These are phyloP conservation scores for Chondrus crispus DNA, from an alignment of 23 red algal species.

Conservation along the genomic window DNA sequence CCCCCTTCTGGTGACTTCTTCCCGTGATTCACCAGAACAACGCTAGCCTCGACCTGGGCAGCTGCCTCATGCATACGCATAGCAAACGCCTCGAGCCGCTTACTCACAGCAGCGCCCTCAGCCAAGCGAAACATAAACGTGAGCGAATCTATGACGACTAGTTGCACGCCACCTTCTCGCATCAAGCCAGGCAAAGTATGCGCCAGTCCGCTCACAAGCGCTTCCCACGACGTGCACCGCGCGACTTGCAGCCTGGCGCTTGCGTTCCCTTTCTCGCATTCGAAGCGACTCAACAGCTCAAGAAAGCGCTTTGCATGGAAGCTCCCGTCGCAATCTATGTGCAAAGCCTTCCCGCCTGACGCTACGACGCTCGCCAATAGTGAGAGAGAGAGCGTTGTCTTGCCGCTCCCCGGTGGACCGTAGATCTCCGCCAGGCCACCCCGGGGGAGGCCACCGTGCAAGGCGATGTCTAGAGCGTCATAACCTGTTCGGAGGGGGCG, in stretches of 20 bases:
- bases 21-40: constrained; percentile 33
- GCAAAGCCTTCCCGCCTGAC: background rate
- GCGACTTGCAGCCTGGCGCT: background rate
- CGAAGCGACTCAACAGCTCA: background rate
- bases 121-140: constrained; percentile 29
- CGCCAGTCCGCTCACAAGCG: background rate
- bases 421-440: constrained; percentile 24
- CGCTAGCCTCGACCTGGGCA: background rate
- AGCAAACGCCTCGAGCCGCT: constrained; percentile 37
- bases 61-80: constrained; percentile 1
- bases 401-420: background rate
- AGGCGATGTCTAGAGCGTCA: background rate
- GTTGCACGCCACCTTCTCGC: background rate
- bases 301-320: background rate
- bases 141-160: constrained; percentile 27
- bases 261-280: too few relatives aligned
- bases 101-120: constrained; percentile 1
- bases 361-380: background rate
- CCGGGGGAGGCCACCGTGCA: constrained; percentile 26
- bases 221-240: background rate
- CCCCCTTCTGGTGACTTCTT: background rate
- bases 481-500: constrained; percentile 1
- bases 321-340: background rate
- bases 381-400: constrained; percentile 1
- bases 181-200: background rate